Evolutionary conservation across 306 rosid species (phyloP).

Genomic region (Oxytropis ochrocephala): DNA sequence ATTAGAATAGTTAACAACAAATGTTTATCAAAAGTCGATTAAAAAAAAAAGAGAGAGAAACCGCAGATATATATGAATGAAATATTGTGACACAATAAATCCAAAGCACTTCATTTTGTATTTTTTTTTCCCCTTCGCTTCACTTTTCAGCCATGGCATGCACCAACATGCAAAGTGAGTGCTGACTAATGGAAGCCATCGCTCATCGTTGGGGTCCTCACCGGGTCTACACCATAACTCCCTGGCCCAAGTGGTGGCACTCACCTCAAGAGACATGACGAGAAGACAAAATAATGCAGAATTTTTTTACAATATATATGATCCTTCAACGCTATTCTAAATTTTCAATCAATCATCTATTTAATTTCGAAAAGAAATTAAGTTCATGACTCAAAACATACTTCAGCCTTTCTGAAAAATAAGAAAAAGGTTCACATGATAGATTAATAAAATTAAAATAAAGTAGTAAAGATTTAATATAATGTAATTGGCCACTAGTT

Average conservation of each 20-base stretch:
- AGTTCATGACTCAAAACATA: neutral
- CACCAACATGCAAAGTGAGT: conserved; percentile 17
- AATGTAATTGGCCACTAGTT: neutral
- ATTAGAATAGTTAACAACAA: too few species aligned
- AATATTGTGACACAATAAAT: neutral
- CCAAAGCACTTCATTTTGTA: neutral
- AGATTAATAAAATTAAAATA: neutral
- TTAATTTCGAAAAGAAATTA: neutral
- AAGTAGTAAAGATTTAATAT: neutral
- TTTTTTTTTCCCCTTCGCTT: neutral
- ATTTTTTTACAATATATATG: neutral
- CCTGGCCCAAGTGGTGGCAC: neutral
- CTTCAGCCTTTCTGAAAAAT: neutral
- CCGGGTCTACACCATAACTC: conserved; percentile 12
- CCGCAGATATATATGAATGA: too few species aligned
- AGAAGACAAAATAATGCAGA: neutral
- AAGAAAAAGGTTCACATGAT: neutral
- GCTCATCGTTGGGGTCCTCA: conserved; percentile 20
- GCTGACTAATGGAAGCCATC: neutral
- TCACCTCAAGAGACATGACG: conserved; percentile 15
- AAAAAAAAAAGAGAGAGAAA: too few species aligned
- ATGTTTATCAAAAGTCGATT: too few species aligned
- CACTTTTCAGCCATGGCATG: conserved; percentile 1
- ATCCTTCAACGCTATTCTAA: neutral
- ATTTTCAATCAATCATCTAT: neutral